These are phyloP conservation scores for Boletus pseudo-olivaceus DNA, from an alignment of 768 basidiomycete genomes.

Conservation along the genomic window DNA sequence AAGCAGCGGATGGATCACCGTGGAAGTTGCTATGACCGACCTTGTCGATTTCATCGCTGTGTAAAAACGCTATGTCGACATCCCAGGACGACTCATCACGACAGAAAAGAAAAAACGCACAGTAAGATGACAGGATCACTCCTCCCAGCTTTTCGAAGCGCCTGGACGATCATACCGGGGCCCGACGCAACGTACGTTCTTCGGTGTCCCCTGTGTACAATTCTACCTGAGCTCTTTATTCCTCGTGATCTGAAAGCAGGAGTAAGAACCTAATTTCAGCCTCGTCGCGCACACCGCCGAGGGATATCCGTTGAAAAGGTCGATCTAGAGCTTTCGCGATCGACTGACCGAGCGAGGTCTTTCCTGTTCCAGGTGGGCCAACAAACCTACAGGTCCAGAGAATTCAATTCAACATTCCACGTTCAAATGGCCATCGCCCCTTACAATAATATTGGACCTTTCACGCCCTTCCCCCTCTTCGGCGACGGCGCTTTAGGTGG, in stretches of 20 bases:
- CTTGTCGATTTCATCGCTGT: constrained; percentile 86
- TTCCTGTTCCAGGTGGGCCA: constrained; percentile 88
- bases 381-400: constrained; percentile 54
- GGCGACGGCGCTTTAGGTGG: constrained; percentile 1
- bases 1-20: constrained; percentile 86
- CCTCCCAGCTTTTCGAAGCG: constrained; percentile 78
- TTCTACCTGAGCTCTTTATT: constrained; percentile 1
- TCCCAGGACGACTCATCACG: background rate
- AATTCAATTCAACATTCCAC: background rate
- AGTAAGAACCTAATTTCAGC: constrained; percentile 59
- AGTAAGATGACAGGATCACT: constrained; percentile 78
- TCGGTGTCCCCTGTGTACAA: constrained; percentile 46
- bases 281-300: constrained; percentile 92
- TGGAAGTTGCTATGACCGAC: constrained; percentile 84
- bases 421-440: constrained; percentile 11
- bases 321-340: constrained; percentile 78
- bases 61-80: background rate
- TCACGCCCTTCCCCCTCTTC: constrained; percentile 42
- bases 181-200: constrained; percentile 92
- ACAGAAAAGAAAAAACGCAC: constrained; percentile 26
- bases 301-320: constrained; percentile 88
- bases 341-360: constrained; percentile 88
- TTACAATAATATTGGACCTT: constrained; percentile 72
- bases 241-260: constrained; percentile 5
- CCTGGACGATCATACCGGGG: constrained; percentile 82